Conservation (phyloP, 192 early-diverging fungal genomes). For the Dimargaris verticillata region DNA sequence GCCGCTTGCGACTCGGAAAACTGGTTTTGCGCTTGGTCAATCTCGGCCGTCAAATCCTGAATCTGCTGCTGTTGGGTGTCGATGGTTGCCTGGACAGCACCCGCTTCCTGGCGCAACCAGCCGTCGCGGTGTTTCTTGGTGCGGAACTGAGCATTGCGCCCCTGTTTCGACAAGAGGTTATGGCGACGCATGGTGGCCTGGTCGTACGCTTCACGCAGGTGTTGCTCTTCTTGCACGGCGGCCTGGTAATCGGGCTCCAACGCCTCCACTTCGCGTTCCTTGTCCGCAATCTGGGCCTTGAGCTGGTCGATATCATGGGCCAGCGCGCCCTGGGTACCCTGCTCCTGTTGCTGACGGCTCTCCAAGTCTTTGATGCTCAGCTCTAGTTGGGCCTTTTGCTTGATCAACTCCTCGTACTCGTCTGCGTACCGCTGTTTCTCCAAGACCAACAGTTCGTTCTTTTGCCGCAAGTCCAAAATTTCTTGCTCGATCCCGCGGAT, state of each 20-base stretch:
- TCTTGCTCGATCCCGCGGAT: conserved; percentile 32
- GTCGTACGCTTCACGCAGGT: conserved; percentile 49
- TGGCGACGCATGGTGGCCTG: conserved; percentile 50
- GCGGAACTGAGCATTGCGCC: conserved; percentile 59
- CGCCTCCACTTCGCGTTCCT: conserved; percentile 43
- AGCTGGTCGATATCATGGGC: conserved; percentile 20
- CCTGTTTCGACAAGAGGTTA: conserved; percentile 71
- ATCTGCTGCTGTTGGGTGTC: conserved; percentile 36
- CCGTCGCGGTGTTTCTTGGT: conserved; percentile 59
- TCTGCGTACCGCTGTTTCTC: conserved; percentile 54
- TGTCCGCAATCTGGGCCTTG: conserved; percentile 32
- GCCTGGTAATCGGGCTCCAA: conserved; percentile 49
- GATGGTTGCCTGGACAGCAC: conserved; percentile 35
- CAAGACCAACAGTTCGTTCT: conserved; percentile 41
- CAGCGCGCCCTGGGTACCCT: conserved; percentile 29
- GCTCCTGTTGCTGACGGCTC: conserved; percentile 31
- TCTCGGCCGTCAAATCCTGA: conserved; percentile 20
- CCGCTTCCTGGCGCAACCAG: conserved; percentile 58
- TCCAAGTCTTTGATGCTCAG: conserved; percentile 67
- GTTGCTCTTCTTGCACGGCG: conserved; percentile 34
- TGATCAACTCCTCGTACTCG: conserved; percentile 62
- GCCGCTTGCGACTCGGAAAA: not conserved
- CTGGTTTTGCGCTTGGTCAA: conserved; percentile 10
- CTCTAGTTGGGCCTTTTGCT: conserved; percentile 61
- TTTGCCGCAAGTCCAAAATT: conserved; percentile 42